phyloP scores from a whole-genome alignment of 2,329 filamentous ascomycete species.

The Mollisiaceae sp. region DNA sequence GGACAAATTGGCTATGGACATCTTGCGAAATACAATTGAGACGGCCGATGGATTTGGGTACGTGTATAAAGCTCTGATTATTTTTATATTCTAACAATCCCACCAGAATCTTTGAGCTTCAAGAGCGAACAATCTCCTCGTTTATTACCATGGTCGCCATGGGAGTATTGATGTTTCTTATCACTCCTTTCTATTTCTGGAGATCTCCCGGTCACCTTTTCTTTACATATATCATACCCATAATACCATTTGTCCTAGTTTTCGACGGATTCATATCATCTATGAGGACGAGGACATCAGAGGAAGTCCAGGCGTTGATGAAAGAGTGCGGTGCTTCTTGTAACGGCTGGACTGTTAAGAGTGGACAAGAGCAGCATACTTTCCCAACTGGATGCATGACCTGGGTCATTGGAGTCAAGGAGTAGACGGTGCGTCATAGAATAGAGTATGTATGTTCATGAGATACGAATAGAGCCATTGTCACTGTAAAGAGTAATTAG shows the following conservation, averaged over 20 bases:
- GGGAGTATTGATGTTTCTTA: slow-evolving; percentile 55
- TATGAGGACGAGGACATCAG: slow-evolving; percentile 68
- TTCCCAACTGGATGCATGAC: slow-evolving; percentile 54
- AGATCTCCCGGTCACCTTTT: slow-evolving; percentile 52
- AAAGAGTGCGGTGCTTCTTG: slow-evolving; percentile 53
- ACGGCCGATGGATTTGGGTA: slow-evolving; percentile 69
- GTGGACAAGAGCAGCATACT: slow-evolving; percentile 50
- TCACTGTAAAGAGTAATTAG: neutral
- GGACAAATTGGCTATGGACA: slow-evolving; percentile 62
- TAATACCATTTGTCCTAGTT: slow-evolving; percentile 69
- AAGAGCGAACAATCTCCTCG: slow-evolving; percentile 63
- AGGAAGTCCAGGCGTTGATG: slow-evolving; percentile 67
- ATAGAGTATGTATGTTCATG: neutral
- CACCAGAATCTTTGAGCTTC: slow-evolving; percentile 71
- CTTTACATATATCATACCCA: slow-evolving; percentile 69
- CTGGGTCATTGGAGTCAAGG: slow-evolving; percentile 49
- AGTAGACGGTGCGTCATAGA: neutral
- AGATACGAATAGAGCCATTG: neutral
- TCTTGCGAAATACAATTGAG: slow-evolving; percentile 67
- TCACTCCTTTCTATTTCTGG: slow-evolving; percentile 56
- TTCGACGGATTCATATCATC: slow-evolving; percentile 74
- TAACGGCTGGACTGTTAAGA: slow-evolving; percentile 49
- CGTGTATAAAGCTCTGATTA: slow-evolving; percentile 21
- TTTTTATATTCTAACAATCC: slow-evolving; percentile 5
- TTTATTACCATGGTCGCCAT: slow-evolving; percentile 59